These are phyloP conservation scores for Apiotrichum laibachii DNA, from an alignment of 1,284 basidiomycete genomes.

Conservation along the genomic window DNA sequence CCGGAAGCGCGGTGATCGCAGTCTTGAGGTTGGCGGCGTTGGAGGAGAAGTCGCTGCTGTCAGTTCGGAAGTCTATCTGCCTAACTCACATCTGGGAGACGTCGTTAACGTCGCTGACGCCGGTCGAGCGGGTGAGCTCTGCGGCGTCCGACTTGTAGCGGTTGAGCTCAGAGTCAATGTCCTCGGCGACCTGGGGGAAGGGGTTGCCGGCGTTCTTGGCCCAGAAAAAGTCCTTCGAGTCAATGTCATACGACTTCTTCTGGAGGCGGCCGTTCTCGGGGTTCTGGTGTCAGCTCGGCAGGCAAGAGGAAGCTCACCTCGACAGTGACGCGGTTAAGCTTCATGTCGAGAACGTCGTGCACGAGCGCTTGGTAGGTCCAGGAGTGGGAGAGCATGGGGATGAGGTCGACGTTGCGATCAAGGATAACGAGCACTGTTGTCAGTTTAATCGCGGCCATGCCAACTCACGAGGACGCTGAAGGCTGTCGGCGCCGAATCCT, in stretches of 20 bases:
- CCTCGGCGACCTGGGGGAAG: conserved; percentile 97
- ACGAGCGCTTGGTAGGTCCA: conserved; percentile 99
- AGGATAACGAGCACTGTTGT: conserved; percentile 79
- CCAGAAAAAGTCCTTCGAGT: conserved; percentile 99
- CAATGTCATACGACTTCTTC: conserved; percentile 91
- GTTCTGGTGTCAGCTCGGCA: conserved; percentile 36
- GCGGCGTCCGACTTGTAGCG: conserved; percentile 95
- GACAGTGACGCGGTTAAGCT: conserved; percentile 90
- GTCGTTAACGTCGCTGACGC: conserved; percentile 93
- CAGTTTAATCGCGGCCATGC: neutral
- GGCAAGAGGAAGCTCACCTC: conserved; percentile 46
- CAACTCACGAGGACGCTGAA: conserved; percentile 75
- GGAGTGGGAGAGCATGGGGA: conserved; percentile 92
- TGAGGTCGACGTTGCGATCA: conserved; percentile 92
- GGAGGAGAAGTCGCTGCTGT: conserved; percentile 76
- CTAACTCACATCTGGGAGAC: conserved; percentile 78
- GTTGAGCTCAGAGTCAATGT: conserved; percentile 89
- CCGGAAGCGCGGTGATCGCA: conserved; percentile 96
- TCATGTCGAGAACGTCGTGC: conserved; percentile 95
- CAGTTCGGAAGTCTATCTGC: conserved; percentile 10
- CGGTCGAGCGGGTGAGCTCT: conserved; percentile 93
- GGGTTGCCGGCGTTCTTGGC: conserved; percentile 91
- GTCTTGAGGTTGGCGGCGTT: conserved; percentile 96
- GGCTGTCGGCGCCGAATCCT: conserved; percentile 63
- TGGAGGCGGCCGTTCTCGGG: conserved; percentile 61